A percentile compares a stretch with the other conserved stretches of the same genome.
phyloP scores from a whole-genome alignment of 2,329 filamentous ascomycete genomes.

The Dothistroma septosporum region DNA sequence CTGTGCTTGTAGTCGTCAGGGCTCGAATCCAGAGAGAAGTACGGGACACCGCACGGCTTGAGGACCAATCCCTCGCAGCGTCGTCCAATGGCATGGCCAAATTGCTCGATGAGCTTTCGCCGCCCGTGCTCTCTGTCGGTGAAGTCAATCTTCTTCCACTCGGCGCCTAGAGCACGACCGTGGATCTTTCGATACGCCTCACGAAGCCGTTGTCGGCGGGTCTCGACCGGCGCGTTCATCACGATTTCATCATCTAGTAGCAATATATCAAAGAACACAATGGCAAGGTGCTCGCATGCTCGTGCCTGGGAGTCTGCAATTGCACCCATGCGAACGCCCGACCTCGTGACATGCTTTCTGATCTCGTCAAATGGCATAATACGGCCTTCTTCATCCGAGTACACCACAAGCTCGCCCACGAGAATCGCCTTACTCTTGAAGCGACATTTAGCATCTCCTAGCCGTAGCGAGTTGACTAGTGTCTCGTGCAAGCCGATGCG shows the following conservation, averaged over 20 bases:
- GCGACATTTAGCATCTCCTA: conserved; percentile 56
- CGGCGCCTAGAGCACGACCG: conserved; percentile 64
- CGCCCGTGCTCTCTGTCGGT: conserved; percentile 45
- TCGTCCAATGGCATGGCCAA: conserved; percentile 62
- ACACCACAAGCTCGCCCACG: conserved; percentile 79
- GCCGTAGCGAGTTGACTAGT: conserved; percentile 60
- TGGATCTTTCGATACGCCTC: conserved; percentile 51
- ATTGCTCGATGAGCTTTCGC: conserved; percentile 57
- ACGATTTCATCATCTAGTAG: conserved; percentile 53
- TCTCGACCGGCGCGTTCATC: conserved; percentile 53
- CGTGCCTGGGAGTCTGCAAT: conserved; percentile 62
- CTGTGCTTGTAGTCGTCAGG: conserved; percentile 19
- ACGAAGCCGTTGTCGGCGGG: conserved; percentile 58
- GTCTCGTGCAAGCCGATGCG: conserved; percentile 58
- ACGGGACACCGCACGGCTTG: conserved; percentile 71
- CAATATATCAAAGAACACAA: conserved; percentile 59
- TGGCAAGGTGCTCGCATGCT: conserved; percentile 55
- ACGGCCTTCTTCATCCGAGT: conserved; percentile 60
- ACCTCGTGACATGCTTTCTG: conserved; percentile 71
- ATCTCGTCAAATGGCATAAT: conserved; percentile 78
- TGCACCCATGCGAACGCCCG: conserved; percentile 65
- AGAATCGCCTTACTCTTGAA: conserved; percentile 68
- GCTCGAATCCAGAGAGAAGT: conserved; percentile 51
- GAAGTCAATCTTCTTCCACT: conserved; percentile 67
- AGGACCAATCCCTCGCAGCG: conserved; percentile 75